Percentiles rank a stretch among this genome's conserved stretches.
Evolutionary conservation across 257 asterid genomes (phyloP).

Genomic region (Echium plantagineum): DNA sequence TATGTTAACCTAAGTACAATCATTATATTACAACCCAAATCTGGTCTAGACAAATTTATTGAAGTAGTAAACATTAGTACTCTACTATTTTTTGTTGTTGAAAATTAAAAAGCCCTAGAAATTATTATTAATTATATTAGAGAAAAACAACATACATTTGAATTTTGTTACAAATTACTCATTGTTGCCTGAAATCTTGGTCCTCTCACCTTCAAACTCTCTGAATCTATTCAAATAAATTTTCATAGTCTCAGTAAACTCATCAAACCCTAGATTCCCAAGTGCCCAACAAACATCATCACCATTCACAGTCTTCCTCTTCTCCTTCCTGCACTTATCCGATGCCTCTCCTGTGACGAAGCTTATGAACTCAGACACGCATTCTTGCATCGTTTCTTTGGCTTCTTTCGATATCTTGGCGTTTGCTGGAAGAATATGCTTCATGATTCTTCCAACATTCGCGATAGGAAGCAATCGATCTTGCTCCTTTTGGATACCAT

Average conservation of each 20-base stretch:
- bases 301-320: slow-evolving; percentile 21
- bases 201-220: slow-evolving; percentile 19
- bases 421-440: slow-evolving; percentile 18
- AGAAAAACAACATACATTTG: no score
- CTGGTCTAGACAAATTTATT: no score
- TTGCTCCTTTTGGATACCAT: slow-evolving; percentile 9
- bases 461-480: slow-evolving; percentile 19
- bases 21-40: no score
- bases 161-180: background rate
- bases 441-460: slow-evolving; percentile 18
- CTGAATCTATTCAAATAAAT: slow-evolving; percentile 18
- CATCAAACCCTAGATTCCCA: slow-evolving; percentile 20
- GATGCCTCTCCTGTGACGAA: slow-evolving; percentile 20
- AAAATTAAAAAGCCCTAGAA: background rate
- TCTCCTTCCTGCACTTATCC: slow-evolving; percentile 17
- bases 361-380: slow-evolving; percentile 23
- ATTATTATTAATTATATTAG: background rate
- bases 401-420: slow-evolving; percentile 15
- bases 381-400: slow-evolving; percentile 21
- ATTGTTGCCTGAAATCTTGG: background rate
- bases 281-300: slow-evolving; percentile 25
- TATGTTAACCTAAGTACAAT: no score
- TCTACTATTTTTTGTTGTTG: no score
- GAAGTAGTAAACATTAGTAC: no score
- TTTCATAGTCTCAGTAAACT: slow-evolving; percentile 13